A percentile compares a stretch with the other conserved stretches of the same genome.
These are phyloP conservation scores for Mycothermus thermophilus DNA, from an alignment of 495 filamentous ascomycete genomes.

Conservation along the genomic window DNA sequence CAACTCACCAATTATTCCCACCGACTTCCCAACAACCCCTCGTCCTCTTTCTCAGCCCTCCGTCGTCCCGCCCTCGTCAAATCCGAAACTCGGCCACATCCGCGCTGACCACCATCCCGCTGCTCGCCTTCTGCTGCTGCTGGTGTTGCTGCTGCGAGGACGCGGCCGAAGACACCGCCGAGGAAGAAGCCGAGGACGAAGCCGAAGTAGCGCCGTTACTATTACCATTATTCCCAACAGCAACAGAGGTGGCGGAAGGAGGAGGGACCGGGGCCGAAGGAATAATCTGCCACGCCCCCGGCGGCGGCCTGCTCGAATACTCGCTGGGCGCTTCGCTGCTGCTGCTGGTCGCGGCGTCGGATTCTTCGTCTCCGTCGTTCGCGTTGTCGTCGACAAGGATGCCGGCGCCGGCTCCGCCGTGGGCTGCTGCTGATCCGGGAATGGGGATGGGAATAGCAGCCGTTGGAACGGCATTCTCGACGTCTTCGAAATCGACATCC, in stretches of 20 bases:
- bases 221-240: not conserved
- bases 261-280: no score
- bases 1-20: slow-evolving; percentile 2
- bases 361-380: slow-evolving; percentile 2
- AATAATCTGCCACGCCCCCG: slow-evolving; percentile 6
- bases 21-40: slow-evolving; percentile 4
- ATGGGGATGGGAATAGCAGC: no score
- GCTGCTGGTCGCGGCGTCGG: not conserved
- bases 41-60: not conserved
- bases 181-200: no score
- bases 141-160: not conserved
- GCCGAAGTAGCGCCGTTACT: not conserved
- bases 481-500: no score
- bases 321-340: slow-evolving; percentile 21
- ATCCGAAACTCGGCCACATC: slow-evolving; percentile 14
- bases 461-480: no score
- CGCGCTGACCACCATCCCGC: not conserved
- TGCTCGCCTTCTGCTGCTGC: not conserved
- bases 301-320: slow-evolving; percentile 14
- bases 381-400: not conserved
- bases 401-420: not conserved
- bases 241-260: not conserved
- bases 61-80: slow-evolving; percentile 16
- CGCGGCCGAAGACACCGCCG: no score
- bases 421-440: not conserved